phyloP scores from a whole-genome alignment of 495 filamentous ascomycete species.

The Aspergillus indologenus region DNA sequence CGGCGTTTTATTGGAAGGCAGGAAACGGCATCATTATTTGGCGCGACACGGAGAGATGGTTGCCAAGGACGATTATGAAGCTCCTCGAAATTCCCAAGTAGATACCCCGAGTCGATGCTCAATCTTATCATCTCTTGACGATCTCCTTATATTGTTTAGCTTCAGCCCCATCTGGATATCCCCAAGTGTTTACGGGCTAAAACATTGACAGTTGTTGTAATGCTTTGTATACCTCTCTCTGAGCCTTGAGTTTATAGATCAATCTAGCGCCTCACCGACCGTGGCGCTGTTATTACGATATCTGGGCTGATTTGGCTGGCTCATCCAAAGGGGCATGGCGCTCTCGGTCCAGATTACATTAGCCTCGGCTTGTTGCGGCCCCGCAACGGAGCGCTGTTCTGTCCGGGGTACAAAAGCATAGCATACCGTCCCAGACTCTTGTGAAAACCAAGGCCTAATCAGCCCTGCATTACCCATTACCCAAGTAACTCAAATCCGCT shows the following conservation, averaged over 20 bases:
- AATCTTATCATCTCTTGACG: slow-evolving; percentile 44
- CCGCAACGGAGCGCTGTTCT: slow-evolving; percentile 1
- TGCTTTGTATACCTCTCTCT: neutral
- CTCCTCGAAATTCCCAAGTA: slow-evolving; percentile 50
- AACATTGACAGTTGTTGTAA: neutral
- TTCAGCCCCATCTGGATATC: slow-evolving; percentile 9
- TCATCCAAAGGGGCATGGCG: neutral
- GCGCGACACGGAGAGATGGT: slow-evolving; percentile 48
- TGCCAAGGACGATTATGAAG: slow-evolving; percentile 37
- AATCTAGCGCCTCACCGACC: neutral
- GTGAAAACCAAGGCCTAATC: neutral
- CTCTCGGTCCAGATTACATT: neutral
- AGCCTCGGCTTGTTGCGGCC: slow-evolving; percentile 10
- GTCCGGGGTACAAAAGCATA: neutral
- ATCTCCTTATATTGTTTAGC: slow-evolving; percentile 27
- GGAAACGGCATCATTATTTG: slow-evolving; percentile 45
- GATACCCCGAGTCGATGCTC: slow-evolving; percentile 55
- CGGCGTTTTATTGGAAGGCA: slow-evolving; percentile 43
- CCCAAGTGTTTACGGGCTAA: neutral
- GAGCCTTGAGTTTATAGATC: neutral
- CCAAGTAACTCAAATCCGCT: too few relatives aligned
- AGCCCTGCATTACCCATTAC: neutral
- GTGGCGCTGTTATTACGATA: neutral
- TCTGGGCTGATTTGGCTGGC: neutral
- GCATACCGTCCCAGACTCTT: neutral